phyloP scores from a whole-genome alignment of 139 green algal genomes.

The Astrephomene gubernaculifera region DNA sequence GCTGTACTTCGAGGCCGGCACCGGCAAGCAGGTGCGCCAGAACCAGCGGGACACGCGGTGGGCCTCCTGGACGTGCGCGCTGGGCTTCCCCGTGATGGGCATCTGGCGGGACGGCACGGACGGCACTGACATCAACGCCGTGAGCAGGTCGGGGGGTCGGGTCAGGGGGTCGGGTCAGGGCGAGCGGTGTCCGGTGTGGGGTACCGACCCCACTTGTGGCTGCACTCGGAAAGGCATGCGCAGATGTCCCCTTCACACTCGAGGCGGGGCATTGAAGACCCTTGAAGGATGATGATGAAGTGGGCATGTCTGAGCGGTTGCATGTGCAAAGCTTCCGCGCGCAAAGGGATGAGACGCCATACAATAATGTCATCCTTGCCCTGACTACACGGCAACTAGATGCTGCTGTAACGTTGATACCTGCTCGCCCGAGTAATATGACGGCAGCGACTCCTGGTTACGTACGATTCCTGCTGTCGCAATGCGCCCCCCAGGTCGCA shows the following conservation, averaged over 20 bases:
- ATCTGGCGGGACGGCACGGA: slow-evolving; percentile 76
- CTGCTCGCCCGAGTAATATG: no score
- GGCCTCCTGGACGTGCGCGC: slow-evolving; percentile 67
- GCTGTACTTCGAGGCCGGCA: slow-evolving; percentile 71
- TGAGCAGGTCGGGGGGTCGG: slow-evolving; percentile 48
- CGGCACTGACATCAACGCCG: slow-evolving; percentile 80
- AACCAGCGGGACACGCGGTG: slow-evolving; percentile 73
- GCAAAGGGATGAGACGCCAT: background rate
- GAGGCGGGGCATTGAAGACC: background rate
- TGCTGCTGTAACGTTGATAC: no score
- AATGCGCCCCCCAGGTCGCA: slow-evolving; percentile 51
- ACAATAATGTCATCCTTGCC: background rate
- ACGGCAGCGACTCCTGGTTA: no score
- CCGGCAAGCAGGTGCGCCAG: slow-evolving; percentile 64
- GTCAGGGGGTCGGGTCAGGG: no score
- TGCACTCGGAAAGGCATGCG: no score
- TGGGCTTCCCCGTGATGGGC: slow-evolving; percentile 85
- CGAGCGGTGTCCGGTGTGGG: no score
- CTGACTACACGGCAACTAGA: no score
- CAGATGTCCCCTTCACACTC: no score
- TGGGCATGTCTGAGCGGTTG: background rate
- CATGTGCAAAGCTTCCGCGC: background rate
- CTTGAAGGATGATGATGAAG: background rate
- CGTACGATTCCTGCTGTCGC: no score
- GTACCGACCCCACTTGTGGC: no score